Base-by-base conservation (phyloP, 495 filamentous ascomycete genomes). In the Hapsidospora chrysogenum region DNA sequence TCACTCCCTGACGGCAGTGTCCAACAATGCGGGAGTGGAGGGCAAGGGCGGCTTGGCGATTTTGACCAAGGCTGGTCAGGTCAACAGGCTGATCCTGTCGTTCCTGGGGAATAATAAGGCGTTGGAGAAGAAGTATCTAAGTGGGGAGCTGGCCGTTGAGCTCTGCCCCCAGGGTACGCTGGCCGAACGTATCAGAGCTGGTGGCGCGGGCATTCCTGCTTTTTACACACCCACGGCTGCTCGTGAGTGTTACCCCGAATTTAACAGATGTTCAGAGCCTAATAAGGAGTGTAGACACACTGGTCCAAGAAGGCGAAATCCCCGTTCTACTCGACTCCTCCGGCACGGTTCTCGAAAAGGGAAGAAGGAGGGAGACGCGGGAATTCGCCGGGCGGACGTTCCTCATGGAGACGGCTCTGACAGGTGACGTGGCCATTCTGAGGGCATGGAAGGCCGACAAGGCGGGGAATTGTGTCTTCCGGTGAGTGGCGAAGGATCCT, bases 201-300 rank as follows among this genome's bases (percentile, higher is more conserved):
- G 69, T 0, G 74, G 74, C 9, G 70, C 71, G 11, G 74, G 74
- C 1, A 75, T 78, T 13, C 74, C 74, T 11, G 74, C 72, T 1
- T 78, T 78, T 41, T 78, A 64, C 43, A 78, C 74, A 0, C 71
- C 72, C 1, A 75, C 74, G 4, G 74, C 71, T 4, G 62, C 70
- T 4, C 53, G 62, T 62, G n/a, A n/a, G n/a, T n/a, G n/a, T n/a
- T n/a, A n/a, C n/a, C n/a, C n/a, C n/a, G n/a, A n/a, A n/a, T n/a
- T 18, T 34, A 9, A 17, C n/a, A n/a, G n/a, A n/a, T n/a, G n/a
- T 22, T 23, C 7, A 16, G n/a, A 25, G 3, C 3, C 23, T n/a
- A n/a, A n/a, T n/a, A 17, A 10, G n/a, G n/a, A n/a, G n/a, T n/a
- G 18, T 13, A 66, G 64, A 67, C 33, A 76, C 73, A 0, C 61